A percentile compares a stretch with the other conserved stretches of the same genome.
phyloP scores from a whole-genome alignment of 257 asterid genomes.

The Solanum piurae region DNA sequence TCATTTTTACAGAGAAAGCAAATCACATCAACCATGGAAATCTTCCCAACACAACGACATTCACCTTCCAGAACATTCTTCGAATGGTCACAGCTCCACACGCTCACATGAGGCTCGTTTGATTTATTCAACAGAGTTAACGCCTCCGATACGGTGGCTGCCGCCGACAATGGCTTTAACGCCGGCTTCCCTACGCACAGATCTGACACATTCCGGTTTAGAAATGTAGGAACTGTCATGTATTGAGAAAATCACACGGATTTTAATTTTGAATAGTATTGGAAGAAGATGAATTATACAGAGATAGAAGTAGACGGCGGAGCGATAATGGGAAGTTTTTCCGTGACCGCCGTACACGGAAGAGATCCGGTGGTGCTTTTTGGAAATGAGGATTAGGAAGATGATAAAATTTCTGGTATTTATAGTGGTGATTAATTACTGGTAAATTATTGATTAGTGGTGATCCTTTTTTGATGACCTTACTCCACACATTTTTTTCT shows the following conservation, averaged over 20 bases:
- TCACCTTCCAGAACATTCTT: background rate
- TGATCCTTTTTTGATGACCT: background rate
- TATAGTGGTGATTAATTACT: background rate
- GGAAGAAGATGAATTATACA: background rate
- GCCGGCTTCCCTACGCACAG: conserved; percentile 80
- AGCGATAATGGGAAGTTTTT: background rate
- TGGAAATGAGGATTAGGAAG: background rate
- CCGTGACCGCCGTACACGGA: background rate
- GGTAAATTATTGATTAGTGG: background rate
- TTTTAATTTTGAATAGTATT: background rate
- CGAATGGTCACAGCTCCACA: conserved; percentile 37
- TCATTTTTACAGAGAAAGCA: conserved; percentile 50
- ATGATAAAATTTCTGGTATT: background rate
- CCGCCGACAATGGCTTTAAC: conserved; percentile 39
- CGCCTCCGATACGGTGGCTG: conserved; percentile 40
- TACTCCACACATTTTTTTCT: background rate
- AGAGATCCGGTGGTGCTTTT: background rate
- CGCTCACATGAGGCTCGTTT: conserved; percentile 39
- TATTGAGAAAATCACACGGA: conserved; percentile 10
- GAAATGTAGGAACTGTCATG: conserved; percentile 54
- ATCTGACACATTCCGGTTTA: conserved; percentile 53
- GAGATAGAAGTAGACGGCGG: background rate
- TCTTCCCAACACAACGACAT: conserved; percentile 55
- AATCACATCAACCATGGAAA: conserved; percentile 48
- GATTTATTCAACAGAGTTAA: conserved; percentile 36